phyloP scores from a whole-genome alignment of 2,329 filamentous ascomycete species.

The Monosporascus sp. region DNA sequence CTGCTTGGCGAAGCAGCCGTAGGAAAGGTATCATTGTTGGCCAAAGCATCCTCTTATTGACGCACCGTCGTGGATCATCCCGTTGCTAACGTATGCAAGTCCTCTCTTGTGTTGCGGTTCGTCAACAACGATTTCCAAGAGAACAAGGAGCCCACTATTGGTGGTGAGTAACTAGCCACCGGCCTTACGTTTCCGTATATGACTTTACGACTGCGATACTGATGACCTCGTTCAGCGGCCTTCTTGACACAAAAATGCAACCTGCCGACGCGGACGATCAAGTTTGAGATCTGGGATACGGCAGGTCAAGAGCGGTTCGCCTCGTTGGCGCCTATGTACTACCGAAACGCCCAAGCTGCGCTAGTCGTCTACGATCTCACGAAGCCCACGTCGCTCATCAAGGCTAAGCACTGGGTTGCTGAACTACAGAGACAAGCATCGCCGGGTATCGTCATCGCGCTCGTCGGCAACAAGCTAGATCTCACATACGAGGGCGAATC shows the following conservation, averaged over 20 bases:
- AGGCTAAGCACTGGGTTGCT: slow-evolving; percentile 98
- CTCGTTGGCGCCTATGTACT: slow-evolving; percentile 97
- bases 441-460: slow-evolving; percentile 91
- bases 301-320: slow-evolving; percentile 97
- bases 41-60: neutral
- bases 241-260: slow-evolving; percentile 99
- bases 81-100: slow-evolving; percentile 42
- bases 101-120: slow-evolving; percentile 93
- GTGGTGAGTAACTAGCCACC: slow-evolving; percentile 56
- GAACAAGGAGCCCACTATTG: slow-evolving; percentile 99
- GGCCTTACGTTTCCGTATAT: slow-evolving; percentile 2
- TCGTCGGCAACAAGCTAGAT: slow-evolving; percentile 96
- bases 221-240: slow-evolving; percentile 57
- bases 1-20: slow-evolving; percentile 95
- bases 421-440: slow-evolving; percentile 95
- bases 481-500: slow-evolving; percentile 59
- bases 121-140: slow-evolving; percentile 99
- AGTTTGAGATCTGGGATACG: slow-evolving; percentile 97
- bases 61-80: neutral
- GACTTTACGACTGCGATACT: slow-evolving; percentile 1
- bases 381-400: slow-evolving; percentile 89
- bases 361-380: slow-evolving; percentile 98
- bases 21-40: slow-evolving; percentile 67
- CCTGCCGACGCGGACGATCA: slow-evolving; percentile 85
- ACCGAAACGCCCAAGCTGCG: slow-evolving; percentile 95